These are phyloP conservation scores for Komagataella pastoris DNA, from an alignment of 805 yeast species.

Conservation along the genomic window DNA sequence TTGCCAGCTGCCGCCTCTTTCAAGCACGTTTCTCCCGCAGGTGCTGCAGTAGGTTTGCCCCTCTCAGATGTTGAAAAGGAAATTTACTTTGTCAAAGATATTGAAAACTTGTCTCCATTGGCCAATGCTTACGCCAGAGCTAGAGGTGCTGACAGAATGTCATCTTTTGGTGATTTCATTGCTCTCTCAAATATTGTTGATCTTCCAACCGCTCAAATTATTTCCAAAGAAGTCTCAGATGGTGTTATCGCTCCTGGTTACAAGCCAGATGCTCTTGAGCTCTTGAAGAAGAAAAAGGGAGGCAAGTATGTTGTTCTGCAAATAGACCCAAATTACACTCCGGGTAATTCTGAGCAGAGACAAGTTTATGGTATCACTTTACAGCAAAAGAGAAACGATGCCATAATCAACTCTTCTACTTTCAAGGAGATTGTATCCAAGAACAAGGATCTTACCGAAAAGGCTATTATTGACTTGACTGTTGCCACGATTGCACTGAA, in stretches of 20 bases:
- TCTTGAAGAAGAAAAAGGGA: constrained; percentile 84
- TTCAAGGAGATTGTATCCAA: constrained; percentile 86
- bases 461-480: constrained; percentile 85
- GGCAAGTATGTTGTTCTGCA: constrained; percentile 96
- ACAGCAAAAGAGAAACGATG: constrained; percentile 97
- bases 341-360: constrained; percentile 74
- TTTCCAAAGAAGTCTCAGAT: constrained; percentile 94
- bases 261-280: constrained; percentile 81
- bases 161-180: constrained; percentile 96
- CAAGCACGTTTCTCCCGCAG: constrained; percentile 98
- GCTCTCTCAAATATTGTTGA: constrained; percentile 96
- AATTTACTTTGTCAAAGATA: constrained; percentile 88
- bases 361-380: constrained; percentile 92
- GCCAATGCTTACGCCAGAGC: constrained; percentile 99
- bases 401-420: constrained; percentile 79
- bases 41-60: constrained; percentile 96
- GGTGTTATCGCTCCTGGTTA: constrained; percentile 99
- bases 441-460: constrained; percentile 80
- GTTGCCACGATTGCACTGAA: constrained; percentile 96
- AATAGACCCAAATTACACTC: constrained; percentile 88
- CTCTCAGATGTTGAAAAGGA: constrained; percentile 84
- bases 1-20: constrained; percentile 98
- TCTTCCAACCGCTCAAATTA: constrained; percentile 90
- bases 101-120: constrained; percentile 89
- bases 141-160: constrained; percentile 99